Evolutionary conservation across 2,329 filamentous ascomycete species (phyloP), one percentile per base, ranked within the genome.

Genomic region (Aspergillus thermomutatus): DNA sequence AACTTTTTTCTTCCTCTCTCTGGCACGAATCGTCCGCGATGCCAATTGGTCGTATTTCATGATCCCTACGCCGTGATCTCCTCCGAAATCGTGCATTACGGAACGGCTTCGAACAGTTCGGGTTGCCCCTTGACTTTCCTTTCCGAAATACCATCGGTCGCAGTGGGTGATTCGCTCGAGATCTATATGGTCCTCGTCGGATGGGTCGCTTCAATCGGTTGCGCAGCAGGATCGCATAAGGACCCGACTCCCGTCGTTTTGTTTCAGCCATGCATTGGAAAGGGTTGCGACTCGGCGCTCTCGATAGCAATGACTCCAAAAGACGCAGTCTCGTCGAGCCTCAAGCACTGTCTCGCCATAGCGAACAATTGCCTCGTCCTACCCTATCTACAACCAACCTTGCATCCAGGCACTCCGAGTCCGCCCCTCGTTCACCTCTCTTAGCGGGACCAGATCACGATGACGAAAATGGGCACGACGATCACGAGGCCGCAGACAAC

Each of bases 261-360:
- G 25, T 52, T 56, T 63, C 62, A 68, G 66, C 62, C 63, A 75
- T 75, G 73, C 70, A 74, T 72, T 75, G 73, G 71, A 74, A 73
- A 69, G 70, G 69, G 51, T 64, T 74, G 54, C 69, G 73, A 54
- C 65, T 75, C 41, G 66, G 68, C 59, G 62, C 70, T 50, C 60
- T 63, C 54, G 70, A 75, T 60, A 63, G 62, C 59, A 68, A 61
- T 62, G 66, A 67, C 41, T 65, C 69, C 52, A 75, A 74, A 61
- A 64, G 69, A 63, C 72, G 69, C 50, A 72, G 66, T 58, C 60
- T 67, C 50, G 58, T 69, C 34, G 69, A 73, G 52, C 60, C 66
- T 27, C 64, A 66, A 45, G 28, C 64, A 31, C 65, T 66, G 45
- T 58, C 65, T 49, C 71, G 72, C 55, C 71, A 68, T 61, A 75